A percentile compares a stretch with the other conserved stretches of the same genome.
Conservation (phyloP, 805 yeast species). For the Pichia phayaonensis region DNA sequence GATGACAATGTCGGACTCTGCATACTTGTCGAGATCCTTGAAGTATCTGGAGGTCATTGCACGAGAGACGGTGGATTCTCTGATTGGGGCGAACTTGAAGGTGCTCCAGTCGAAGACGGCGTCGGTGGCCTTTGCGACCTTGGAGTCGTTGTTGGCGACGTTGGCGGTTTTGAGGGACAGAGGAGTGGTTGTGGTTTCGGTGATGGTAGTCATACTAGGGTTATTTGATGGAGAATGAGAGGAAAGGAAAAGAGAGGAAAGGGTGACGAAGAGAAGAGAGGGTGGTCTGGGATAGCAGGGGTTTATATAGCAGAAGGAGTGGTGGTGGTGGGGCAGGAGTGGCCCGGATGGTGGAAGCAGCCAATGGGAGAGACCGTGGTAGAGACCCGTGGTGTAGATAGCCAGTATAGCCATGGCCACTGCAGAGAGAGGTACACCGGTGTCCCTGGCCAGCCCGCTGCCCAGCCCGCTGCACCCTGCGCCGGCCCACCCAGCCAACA, state of each 20-base stretch:
- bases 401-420: too few species aligned
- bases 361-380: too few species aligned
- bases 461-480: too few species aligned
- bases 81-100: slow-evolving; percentile 62
- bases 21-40: slow-evolving; percentile 62
- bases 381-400: too few species aligned
- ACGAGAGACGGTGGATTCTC: slow-evolving; percentile 72
- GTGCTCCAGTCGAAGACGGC: slow-evolving; percentile 51
- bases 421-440: too few species aligned
- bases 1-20: slow-evolving; percentile 68
- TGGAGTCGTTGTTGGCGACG: slow-evolving; percentile 20
- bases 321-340: too few species aligned
- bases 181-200: slow-evolving; percentile 1
- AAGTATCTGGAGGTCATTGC: slow-evolving; percentile 76
- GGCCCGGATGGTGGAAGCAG: too few species aligned
- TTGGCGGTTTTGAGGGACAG: slow-evolving; percentile 19
- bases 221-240: too few species aligned
- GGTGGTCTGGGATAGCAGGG: not conserved
- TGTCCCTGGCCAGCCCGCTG: too few species aligned
- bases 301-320: too few species aligned
- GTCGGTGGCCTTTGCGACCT: slow-evolving; percentile 23
- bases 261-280: not conserved
- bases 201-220: not conserved
- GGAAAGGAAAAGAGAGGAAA: too few species aligned
- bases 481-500: too few species aligned